Evolutionary conservation across 139 green algal genomes (phyloP).

Genomic region (Chlorella sp.): DNA sequence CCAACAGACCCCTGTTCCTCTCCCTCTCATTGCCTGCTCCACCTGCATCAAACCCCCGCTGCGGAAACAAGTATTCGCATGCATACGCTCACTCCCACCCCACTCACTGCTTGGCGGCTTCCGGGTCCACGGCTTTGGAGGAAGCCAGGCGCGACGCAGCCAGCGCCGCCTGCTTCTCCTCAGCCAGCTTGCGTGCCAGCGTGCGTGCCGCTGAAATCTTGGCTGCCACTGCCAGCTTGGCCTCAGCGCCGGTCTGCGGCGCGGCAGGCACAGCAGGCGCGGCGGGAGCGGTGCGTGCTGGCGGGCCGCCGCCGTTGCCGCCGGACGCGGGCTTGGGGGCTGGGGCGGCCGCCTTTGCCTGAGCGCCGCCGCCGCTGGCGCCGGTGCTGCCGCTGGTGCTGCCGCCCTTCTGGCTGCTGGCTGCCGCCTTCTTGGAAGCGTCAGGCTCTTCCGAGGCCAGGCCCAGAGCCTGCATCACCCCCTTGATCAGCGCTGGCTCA

Average conservation of each 20-base stretch:
- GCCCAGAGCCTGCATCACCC: not conserved
- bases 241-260: slow-evolving; percentile 4
- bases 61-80: too few relatives aligned
- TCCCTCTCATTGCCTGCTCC: too few relatives aligned
- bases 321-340: not conserved
- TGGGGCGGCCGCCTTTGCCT: not conserved
- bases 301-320: not conserved
- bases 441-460: too few relatives aligned
- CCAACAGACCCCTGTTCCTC: too few relatives aligned
- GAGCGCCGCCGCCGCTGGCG: too few relatives aligned
- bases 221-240: slow-evolving; percentile 49
- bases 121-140: slow-evolving; percentile 31
- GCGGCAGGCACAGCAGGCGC: not conserved
- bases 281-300: not conserved
- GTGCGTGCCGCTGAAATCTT: slow-evolving; percentile 75
- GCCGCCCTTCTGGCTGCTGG: too few relatives aligned
- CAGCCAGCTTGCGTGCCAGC: slow-evolving; percentile 80
- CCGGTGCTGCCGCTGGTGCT: too few relatives aligned
- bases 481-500: too few relatives aligned
- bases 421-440: too few relatives aligned
- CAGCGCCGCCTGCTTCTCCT: slow-evolving; percentile 82
- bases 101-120: slow-evolving; percentile 39
- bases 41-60: too few relatives aligned
- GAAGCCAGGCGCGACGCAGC: slow-evolving; percentile 46
- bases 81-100: too few relatives aligned